Evolutionary conservation across 2,329 filamentous ascomycete genomes (phyloP).

Genomic region (Calonectria hawksworthii): DNA sequence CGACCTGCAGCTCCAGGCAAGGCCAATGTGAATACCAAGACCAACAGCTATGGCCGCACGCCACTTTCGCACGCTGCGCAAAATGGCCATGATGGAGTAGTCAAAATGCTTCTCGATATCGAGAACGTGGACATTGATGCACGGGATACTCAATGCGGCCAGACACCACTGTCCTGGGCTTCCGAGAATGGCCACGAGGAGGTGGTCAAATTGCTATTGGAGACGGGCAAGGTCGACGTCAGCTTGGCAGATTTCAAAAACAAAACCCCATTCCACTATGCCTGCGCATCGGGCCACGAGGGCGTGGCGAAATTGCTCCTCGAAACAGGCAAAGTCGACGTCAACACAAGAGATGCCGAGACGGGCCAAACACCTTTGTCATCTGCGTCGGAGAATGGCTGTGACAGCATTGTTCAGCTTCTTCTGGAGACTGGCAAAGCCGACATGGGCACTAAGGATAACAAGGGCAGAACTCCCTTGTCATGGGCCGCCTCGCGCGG

Average conservation of each 20-base stretch:
- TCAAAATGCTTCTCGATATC: not conserved
- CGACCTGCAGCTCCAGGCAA: not conserved
- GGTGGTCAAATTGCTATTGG: not conserved
- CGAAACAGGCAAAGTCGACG: not conserved
- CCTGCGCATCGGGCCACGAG: not conserved
- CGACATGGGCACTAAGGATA: not conserved
- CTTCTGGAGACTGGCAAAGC: not conserved
- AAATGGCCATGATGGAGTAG: not conserved
- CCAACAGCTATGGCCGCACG: not conserved
- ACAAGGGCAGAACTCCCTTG: not conserved
- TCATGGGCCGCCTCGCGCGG: not conserved
- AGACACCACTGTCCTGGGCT: not conserved
- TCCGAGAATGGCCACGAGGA: not conserved
- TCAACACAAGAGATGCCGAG: not conserved
- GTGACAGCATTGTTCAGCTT: not conserved
- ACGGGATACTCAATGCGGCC: not conserved
- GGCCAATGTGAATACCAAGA: not conserved
- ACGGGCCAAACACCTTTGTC: not conserved
- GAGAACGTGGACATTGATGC: not conserved
- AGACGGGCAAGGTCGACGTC: not conserved
- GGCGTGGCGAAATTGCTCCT: not conserved
- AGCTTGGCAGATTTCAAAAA: not conserved
- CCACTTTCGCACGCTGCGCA: not conserved
- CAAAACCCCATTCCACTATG: not conserved
- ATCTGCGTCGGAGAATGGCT: not conserved